phyloP scores from a whole-genome alignment of 257 asterid genomes.

The Voacanga thouarsii region DNA sequence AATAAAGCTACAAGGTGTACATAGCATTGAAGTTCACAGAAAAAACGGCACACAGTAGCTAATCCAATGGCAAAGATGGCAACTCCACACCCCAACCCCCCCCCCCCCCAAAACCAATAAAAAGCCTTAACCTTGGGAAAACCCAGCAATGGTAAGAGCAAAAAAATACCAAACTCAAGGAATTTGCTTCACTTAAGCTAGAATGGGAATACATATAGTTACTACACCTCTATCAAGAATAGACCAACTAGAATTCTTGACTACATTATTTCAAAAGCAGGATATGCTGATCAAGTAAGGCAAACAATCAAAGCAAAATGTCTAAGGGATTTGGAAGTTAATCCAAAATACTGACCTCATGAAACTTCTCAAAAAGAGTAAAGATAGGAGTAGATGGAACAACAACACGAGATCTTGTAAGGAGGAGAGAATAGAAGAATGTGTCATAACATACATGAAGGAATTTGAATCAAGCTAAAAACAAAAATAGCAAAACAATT shows the following conservation, averaged over 20 bases:
- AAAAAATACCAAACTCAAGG: no score
- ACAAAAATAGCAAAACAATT: not conserved
- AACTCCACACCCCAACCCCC: not conserved
- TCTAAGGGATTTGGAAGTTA: not conserved
- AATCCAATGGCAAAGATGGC: not conserved
- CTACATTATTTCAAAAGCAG: not conserved
- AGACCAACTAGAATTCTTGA: not conserved
- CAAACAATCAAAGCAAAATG: not conserved
- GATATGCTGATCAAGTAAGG: not conserved
- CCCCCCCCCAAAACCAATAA: not conserved
- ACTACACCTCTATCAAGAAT: not conserved
- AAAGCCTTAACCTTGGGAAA: not conserved
- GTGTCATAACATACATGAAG: not conserved
- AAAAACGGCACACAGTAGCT: not conserved
- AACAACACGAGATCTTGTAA: not conserved
- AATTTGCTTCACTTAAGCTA: not conserved
- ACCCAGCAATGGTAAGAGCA: not conserved
- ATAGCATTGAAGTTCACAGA: not conserved
- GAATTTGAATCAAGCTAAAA: not conserved
- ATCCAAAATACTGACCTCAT: not conserved
- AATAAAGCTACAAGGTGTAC: conserved; percentile 13
- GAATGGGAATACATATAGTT: not conserved
- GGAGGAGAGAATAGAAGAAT: not conserved
- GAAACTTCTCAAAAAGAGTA: not conserved
- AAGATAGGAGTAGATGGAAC: not conserved